phyloP scores from a whole-genome alignment of 176 grass and related monocot species.

The Puya raimondii region DNA sequence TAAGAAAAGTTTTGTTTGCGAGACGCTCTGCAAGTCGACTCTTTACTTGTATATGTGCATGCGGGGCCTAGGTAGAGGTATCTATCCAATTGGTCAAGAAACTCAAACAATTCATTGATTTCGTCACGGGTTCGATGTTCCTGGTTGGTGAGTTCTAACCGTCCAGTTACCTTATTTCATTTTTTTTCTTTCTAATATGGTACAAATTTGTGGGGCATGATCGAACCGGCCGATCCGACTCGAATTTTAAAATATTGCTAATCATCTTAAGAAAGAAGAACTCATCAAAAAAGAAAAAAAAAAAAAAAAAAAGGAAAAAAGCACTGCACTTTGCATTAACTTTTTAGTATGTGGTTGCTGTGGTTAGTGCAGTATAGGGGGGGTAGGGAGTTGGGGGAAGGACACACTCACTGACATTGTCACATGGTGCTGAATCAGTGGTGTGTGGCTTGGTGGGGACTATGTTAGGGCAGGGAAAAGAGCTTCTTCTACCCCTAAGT shows the following conservation, averaged over 20 bases:
- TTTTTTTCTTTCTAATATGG: too few species aligned
- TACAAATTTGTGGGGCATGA: too few species aligned
- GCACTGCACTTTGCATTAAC: constrained; percentile 9
- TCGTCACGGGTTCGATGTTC: too few species aligned
- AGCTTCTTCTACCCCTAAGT: too few species aligned
- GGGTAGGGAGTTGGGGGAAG: background rate
- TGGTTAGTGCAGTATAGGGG: background rate
- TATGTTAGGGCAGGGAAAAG: constrained; percentile 11
- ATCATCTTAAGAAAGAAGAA: background rate
- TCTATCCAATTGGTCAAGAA: background rate
- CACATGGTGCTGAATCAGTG: constrained; percentile 56
- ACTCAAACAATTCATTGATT: background rate
- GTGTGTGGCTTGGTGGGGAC: constrained; percentile 16
- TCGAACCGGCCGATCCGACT: too few species aligned
- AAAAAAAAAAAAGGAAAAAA: too few species aligned
- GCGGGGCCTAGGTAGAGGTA: background rate
- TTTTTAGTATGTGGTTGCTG: constrained; percentile 18
- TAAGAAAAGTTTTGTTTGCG: background rate
- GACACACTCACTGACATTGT: constrained; percentile 28
- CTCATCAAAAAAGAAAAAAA: background rate
- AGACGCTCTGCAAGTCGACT: background rate
- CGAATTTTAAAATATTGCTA: background rate
- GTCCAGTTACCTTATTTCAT: too few species aligned
- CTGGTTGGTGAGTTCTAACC: too few species aligned
- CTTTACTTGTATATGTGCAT: background rate